Base-by-base conservation (phyloP, 805 yeast species). In the Tetrapisispora fleetii region DNA sequence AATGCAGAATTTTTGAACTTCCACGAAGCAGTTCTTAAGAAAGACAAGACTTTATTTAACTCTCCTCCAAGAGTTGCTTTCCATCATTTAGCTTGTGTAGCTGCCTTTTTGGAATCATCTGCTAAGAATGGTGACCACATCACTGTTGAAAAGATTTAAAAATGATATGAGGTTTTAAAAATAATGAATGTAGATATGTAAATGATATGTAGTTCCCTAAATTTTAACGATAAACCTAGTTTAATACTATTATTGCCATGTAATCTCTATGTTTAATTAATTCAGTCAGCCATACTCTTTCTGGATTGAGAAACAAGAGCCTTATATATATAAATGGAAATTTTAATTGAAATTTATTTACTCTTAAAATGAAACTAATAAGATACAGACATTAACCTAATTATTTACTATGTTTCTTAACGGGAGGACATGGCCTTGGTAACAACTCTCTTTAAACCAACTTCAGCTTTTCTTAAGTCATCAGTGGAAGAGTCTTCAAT, bases 361-460 rank as follows among this genome's bases (percentile, higher is more conserved):
- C 16, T 36, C 36, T n/a, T n/a, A 19, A 22, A 42, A 36, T 43
- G 24, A 35, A 36, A 43, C 28, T 24, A 24, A 19, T 43, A 43
- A 35, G 45, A 35, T 43, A 43, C 45, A 43, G 38, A 43, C 3
- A 43, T 18, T 36, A 4, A 24, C 19, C 22, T 35, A 17, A 35
- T 6, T 43, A 43, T 43, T 21, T 43, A 43, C n/a, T 36, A 43
- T 2, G 27, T 24, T 9, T 52, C 75, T 82, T 84, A 85, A 81
- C 96, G 96, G 74, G 96, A 80, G 65, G 96, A 85, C 89, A 90
- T 86, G 73, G 97, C 97, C 81, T 89, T 91, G 81, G 96, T 91
- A 73, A 91, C 97, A 70, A 91, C 96, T 77, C 99, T 87, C 89
- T 93, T 93, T 74, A 93, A 86, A 74, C 89, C 83, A 73, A 93